Percentiles rank a stretch among this genome's conserved stretches.
Evolutionary conservation across 257 asterid species (phyloP).

Genomic region (Paraleonurus japonicus): DNA sequence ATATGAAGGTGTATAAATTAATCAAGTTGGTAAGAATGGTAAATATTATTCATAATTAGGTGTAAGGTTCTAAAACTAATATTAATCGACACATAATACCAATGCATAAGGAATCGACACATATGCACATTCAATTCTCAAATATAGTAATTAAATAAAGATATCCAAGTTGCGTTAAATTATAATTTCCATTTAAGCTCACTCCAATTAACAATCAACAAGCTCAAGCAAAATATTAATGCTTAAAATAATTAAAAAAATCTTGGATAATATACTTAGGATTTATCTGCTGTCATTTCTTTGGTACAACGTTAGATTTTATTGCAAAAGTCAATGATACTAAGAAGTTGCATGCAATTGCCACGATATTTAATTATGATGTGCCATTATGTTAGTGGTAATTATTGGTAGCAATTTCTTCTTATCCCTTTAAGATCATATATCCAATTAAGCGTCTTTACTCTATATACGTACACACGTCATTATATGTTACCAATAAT

Average conservation of each 20-base stretch:
- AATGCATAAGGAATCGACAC: too few species aligned
- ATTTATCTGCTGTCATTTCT: background rate
- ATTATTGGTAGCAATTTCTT: conserved; percentile 18
- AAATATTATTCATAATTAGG: too few species aligned
- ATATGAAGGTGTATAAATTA: too few species aligned
- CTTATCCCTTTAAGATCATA: conserved; percentile 1
- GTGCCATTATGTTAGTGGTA: conserved; percentile 18
- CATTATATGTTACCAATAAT: conserved; percentile 7
- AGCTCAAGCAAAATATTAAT: background rate
- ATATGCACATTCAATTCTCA: too few species aligned
- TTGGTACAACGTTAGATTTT: background rate
- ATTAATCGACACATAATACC: too few species aligned
- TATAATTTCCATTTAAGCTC: too few species aligned
- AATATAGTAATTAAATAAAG: too few species aligned
- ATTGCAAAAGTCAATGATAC: conserved; percentile 6
- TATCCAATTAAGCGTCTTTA: conserved; percentile 1
- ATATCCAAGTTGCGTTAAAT: too few species aligned
- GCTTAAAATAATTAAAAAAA: background rate
- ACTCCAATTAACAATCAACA: background rate
- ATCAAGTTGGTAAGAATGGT: too few species aligned
- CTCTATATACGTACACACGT: background rate
- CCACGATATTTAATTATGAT: conserved; percentile 11
- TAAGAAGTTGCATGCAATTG: conserved; percentile 9
- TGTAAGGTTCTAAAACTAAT: too few species aligned
- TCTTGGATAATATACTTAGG: background rate